Base-by-base conservation (phyloP, 106 monocot genomes). In the Dendrobium officinale region DNA sequence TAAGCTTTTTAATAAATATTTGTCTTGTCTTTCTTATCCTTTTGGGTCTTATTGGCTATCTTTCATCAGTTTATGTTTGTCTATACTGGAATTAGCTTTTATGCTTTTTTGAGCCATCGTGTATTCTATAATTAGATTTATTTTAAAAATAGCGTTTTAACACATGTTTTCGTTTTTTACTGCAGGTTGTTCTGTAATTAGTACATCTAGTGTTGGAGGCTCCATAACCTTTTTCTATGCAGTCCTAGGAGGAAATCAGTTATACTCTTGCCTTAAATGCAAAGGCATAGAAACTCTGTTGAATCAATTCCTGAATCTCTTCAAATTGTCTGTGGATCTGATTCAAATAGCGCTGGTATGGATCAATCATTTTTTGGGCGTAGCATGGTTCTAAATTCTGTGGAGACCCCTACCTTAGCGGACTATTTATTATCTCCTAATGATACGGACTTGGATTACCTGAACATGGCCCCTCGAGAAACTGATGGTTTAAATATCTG, bases 291-390 rank as follows among this genome's bases (percentile, higher is more conserved):
- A 78, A 81, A 51, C 61, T 77, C 47, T 24, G 42, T 77, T 64
- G 79, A 82, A 64, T 55, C 81, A 18, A 54, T 89, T 22, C 19
- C 79, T 75, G 86, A 86, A 51, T 18, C 79, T 18, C 77, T 89
- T 77, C 86, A 82, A 59, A 82, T 85, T 80, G 85, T 83, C 18
- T 66, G 80, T 75, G 82, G 42, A 29, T 82, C 89, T 56, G 58
- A 33, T 73, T 83, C 85, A 20, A 83, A 54, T 47, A 83, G 17
- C 43, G 75, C 78, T 67, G 45, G 11, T 8, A 81, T 84, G 81
- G 86, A 87, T 58, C 86, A 85, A 27, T 77, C 86, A 80, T 55
- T 79, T 73, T 78, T 55, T 48, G 84, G 85, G 81, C 49, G 61
- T 77, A 85, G 76, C 43, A 61, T 81, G 20, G 47, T 82, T 78